phyloP scores from a whole-genome alignment of 2,329 filamentous ascomycete species.

The Trichoderma semiorbis region DNA sequence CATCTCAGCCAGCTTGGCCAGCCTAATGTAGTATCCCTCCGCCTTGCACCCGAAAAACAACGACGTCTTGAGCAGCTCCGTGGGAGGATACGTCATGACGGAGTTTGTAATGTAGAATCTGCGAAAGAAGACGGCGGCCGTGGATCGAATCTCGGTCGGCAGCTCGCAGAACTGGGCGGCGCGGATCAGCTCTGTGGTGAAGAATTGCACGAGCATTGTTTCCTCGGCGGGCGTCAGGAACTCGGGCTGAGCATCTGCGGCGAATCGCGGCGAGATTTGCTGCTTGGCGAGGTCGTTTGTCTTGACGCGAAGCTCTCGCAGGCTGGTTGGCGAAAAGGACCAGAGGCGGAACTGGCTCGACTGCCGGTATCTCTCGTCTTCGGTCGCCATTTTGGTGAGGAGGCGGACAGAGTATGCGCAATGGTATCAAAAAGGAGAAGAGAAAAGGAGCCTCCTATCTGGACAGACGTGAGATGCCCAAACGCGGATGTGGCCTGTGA shows the following conservation, averaged over 20 bases:
- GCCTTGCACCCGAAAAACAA: conserved; percentile 93
- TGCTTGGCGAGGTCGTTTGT: conserved; percentile 71
- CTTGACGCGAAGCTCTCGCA: conserved; percentile 67
- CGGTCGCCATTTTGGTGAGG: conserved; percentile 55
- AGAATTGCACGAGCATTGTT: conserved; percentile 74
- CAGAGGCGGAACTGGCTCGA: conserved; percentile 90
- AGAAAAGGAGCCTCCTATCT: not conserved
- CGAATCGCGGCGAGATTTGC: conserved; percentile 59
- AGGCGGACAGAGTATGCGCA: not conserved
- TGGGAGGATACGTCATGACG: conserved; percentile 92
- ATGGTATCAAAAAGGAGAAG: not conserved
- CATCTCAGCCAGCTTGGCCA: conserved; percentile 62
- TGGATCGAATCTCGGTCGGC: conserved; percentile 53
- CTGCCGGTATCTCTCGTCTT: conserved; percentile 86
- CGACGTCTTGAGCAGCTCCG: conserved; percentile 82
- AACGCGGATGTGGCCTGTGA: not conserved
- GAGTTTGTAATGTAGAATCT: conserved; percentile 96
- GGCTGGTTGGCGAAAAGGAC: conserved; percentile 77
- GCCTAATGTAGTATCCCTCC: conserved; percentile 73
- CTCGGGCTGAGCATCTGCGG: conserved; percentile 57
- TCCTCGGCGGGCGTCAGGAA: conserved; percentile 84
- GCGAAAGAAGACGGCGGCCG: conserved; percentile 83
- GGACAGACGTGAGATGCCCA: not conserved
- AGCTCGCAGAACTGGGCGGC: conserved; percentile 53
- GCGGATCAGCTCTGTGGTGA: conserved; percentile 57